Base-by-base conservation (phyloP, 305 asterid species). In the Fraxinus floribunda region DNA sequence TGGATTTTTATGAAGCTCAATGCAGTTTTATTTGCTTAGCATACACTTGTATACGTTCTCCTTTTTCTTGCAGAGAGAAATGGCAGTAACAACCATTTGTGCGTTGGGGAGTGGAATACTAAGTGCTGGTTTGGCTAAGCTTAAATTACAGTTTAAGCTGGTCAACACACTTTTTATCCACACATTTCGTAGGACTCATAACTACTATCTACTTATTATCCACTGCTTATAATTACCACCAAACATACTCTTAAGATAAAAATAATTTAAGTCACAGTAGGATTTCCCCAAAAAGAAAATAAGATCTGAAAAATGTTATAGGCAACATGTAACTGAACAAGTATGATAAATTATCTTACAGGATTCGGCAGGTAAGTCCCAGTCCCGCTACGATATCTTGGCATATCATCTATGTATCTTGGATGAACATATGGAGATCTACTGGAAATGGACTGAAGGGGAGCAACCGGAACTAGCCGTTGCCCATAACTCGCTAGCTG, bases 281-380 rank as follows among this genome's bases (percentile, higher is more conserved):
- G 35, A 36, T 1, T 16, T 36, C 78, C 44, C 32, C 24, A n/a
- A 52, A n/a, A 24, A 13, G n/a, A 70, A 62, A 22, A 62, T 7
- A 64, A 24, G 34, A 24, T 64, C 34, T 64, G 15, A 22, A 64
- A 64, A 22, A 64, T 64, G 34, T 64, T 64, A 64, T 64, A 64
- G 34, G 7, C 72, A 24, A 64, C 72, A 24, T 24, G 75, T 68
- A 68, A 29, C 26, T 35, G 13, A 72, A 35, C 75, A 66, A 80
- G 35, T 66, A 78, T 68, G 74, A 84, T 46, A 79, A 88, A 55
- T n/a, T 77, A 85, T 66, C 98, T 94, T 89, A 95, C 99, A 88
- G 97, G 97, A 87, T 92, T 95, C 41, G 99, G 99, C 89, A 96
- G 90, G 91, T 96, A 96, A 22, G 99, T 96, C 81, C 99, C 99